Conservation (phyloP, 108 stramenopile species). For the Seminavis robusta region DNA sequence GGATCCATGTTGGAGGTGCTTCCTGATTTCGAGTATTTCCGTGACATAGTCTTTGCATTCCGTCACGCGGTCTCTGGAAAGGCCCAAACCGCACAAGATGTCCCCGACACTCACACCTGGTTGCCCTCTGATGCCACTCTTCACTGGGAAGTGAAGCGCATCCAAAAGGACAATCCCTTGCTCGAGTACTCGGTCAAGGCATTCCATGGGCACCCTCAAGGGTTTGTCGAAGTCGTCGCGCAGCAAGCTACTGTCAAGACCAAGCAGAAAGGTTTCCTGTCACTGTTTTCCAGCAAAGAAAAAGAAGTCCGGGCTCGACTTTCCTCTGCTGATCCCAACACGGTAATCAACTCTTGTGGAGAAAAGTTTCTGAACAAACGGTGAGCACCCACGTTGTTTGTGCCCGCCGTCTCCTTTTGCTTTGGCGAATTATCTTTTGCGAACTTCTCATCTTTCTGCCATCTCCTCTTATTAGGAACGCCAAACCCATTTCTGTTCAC, state of each 20-base stretch:
- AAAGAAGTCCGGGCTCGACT: constrained; percentile 69
- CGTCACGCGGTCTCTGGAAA: constrained; percentile 86
- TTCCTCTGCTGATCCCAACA: constrained; percentile 86
- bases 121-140: constrained; percentile 79
- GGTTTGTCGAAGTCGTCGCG: constrained; percentile 72
- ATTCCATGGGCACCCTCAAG: constrained; percentile 63
- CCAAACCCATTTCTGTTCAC: constrained; percentile 74
- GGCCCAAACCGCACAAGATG: constrained; percentile 59
- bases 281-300: constrained; percentile 60
- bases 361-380: constrained; percentile 77
- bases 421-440: background rate
- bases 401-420: background rate
- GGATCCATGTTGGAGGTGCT: constrained; percentile 91
- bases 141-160: constrained; percentile 64
- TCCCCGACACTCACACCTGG: constrained; percentile 69
- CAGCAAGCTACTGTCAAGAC: constrained; percentile 23
- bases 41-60: constrained; percentile 98
- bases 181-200: constrained; percentile 70
- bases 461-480: constrained; percentile 9
- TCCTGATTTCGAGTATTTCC: constrained; percentile 96
- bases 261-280: constrained; percentile 55
- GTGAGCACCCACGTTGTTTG: constrained; percentile 27
- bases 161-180: constrained; percentile 56
- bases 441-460: background rate
- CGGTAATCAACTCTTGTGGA: constrained; percentile 87